Conservation (phyloP, 495 filamentous ascomycete species). For the Aspergillus ostianus region DNA sequence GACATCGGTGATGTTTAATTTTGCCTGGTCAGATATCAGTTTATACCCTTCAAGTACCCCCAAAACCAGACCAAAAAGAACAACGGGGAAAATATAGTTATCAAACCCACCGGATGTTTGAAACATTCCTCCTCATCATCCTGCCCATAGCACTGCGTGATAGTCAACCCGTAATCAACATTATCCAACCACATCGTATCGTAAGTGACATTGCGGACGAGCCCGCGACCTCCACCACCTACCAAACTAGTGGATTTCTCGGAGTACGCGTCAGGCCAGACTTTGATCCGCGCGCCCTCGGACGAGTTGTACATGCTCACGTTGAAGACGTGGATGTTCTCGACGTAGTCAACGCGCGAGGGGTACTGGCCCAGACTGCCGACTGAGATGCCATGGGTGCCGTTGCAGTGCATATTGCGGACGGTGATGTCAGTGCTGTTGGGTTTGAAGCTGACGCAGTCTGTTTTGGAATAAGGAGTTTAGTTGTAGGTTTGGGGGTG, state of each 20-base stretch:
- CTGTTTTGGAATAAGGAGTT: neutral
- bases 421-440: slow-evolving; percentile 9
- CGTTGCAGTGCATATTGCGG: slow-evolving; percentile 10
- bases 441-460: slow-evolving; percentile 16
- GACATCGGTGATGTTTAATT: too few relatives aligned
- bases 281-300: slow-evolving; percentile 11
- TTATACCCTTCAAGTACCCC: too few relatives aligned
- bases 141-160: slow-evolving; percentile 7
- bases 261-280: slow-evolving; percentile 9
- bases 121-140: too few relatives aligned
- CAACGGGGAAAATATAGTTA: too few relatives aligned
- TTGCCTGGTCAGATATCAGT: too few relatives aligned
- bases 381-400: slow-evolving; percentile 15
- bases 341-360: slow-evolving; percentile 5
- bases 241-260: neutral
- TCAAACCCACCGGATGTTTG: too few relatives aligned
- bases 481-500: neutral
- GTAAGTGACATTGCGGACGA: slow-evolving; percentile 15
- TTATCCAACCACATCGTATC: slow-evolving; percentile 10
- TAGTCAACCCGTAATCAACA: slow-evolving; percentile 5
- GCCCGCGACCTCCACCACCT: slow-evolving; percentile 5
- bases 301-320: slow-evolving; percentile 11
- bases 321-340: slow-evolving; percentile 12
- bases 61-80: too few relatives aligned
- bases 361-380: slow-evolving; percentile 13